Conservation (phyloP, 805 yeast species). For the Phaffomyces thermotolerans region DNA sequence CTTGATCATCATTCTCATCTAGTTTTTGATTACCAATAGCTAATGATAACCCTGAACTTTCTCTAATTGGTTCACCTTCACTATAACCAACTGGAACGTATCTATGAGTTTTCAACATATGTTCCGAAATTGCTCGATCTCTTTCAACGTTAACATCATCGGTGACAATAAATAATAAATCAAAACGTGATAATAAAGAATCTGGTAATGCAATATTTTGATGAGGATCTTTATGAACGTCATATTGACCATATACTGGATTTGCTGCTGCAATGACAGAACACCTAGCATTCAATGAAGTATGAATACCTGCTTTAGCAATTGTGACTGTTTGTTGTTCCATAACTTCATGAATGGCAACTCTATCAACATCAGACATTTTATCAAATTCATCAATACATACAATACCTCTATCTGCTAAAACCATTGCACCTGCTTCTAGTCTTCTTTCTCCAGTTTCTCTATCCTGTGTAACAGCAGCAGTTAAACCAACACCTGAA, state of each 20-base stretch:
- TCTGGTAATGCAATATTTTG: constrained; percentile 96
- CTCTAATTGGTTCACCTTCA: constrained; percentile 93
- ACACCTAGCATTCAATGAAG: constrained; percentile 93
- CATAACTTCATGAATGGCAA: constrained; percentile 99
- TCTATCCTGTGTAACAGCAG: constrained; percentile 93
- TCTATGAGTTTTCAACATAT: constrained; percentile 89
- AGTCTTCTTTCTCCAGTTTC: constrained; percentile 95
- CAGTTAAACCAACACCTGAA: constrained; percentile 99
- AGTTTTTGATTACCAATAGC: constrained; percentile 70
- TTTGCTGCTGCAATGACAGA: constrained; percentile 97
- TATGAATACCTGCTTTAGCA: constrained; percentile 97
- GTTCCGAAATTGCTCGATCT: constrained; percentile 87
- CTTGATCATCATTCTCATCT: constrained; percentile 41
- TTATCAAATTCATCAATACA: constrained; percentile 99
- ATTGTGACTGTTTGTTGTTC: constrained; percentile 98
- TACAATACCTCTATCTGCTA: constrained; percentile 94
- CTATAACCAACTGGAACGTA: constrained; percentile 79
- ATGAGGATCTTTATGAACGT: constrained; percentile 92
- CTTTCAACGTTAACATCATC: constrained; percentile 84
- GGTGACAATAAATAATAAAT: constrained; percentile 88
- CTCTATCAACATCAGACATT: constrained; percentile 95
- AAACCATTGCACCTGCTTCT: constrained; percentile 99
- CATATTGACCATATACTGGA: constrained; percentile 95
- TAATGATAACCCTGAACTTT: constrained; percentile 57
- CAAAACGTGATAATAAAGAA: constrained; percentile 93